A percentile compares a stretch with the other conserved stretches of the same genome.
These are phyloP conservation scores for Urostyla sp. DNA, from an alignment of 73 alveolate genomes.

Conservation along the genomic window DNA sequence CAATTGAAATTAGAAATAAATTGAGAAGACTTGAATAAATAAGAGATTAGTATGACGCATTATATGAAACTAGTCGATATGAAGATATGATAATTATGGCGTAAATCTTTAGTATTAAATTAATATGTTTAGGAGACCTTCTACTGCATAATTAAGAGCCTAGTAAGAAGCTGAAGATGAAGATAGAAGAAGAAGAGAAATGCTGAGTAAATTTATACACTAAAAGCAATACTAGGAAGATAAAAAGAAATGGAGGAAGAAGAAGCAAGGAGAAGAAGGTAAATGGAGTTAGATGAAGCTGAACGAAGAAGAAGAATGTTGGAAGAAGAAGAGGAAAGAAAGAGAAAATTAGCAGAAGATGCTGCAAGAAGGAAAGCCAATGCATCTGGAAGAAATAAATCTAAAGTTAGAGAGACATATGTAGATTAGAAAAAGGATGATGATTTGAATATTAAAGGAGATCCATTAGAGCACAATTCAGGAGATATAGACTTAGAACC, in stretches of 20 bases:
- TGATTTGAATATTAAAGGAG: constrained; percentile 67
- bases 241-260: constrained; percentile 75
- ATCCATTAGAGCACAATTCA: constrained; percentile 94
- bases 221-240: constrained; percentile 27
- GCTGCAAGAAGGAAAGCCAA: constrained; percentile 57
- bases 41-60: constrained; percentile 96
- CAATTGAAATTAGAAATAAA: constrained; percentile 86
- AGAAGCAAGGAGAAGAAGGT: constrained; percentile 86
- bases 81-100: constrained; percentile 92
- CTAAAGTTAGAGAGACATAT: constrained; percentile 47
- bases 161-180: constrained; percentile 68
- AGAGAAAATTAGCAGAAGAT: constrained; percentile 55
- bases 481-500: constrained; percentile 98
- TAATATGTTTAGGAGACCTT: background rate
- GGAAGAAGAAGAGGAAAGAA: constrained; percentile 82
- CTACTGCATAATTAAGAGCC: constrained; percentile 14
- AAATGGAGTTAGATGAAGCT: constrained; percentile 42
- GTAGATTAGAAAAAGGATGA: constrained; percentile 70
- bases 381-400: constrained; percentile 38
- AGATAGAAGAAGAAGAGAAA: constrained; percentile 74
- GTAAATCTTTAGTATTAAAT: too few relatives aligned
- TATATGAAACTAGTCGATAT: constrained; percentile 96
- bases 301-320: constrained; percentile 64
- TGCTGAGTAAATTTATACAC: background rate
- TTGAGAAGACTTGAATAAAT: constrained; percentile 80